Evolutionary conservation across 1,284 basidiomycete species (phyloP).

Genomic region (Retiboletus flavoniger): DNA sequence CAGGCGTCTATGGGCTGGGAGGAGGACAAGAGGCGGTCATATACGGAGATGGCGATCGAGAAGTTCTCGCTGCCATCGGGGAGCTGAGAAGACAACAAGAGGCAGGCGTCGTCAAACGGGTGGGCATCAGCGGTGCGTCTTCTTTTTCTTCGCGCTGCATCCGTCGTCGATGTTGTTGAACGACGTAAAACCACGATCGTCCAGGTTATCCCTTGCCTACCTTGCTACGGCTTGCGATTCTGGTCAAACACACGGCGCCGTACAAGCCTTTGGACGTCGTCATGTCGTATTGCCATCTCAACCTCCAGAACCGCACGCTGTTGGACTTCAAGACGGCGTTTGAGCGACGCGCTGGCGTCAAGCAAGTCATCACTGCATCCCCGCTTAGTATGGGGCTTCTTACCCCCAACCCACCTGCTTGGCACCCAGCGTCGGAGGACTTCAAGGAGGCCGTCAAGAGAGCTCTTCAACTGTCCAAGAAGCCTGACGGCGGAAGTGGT

Average conservation of each 20-base stretch:
- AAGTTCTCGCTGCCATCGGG: conserved; percentile 70
- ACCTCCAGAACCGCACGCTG: conserved; percentile 77
- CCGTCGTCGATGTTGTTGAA: background rate
- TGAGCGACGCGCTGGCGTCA: conserved; percentile 60
- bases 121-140: conserved; percentile 81
- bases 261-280: conserved; percentile 76
- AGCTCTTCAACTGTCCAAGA: conserved; percentile 17
- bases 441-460: conserved; percentile 45
- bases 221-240: conserved; percentile 78
- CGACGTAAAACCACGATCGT: background rate
- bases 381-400: conserved; percentile 93
- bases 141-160: background rate
- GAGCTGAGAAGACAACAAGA: conserved; percentile 76
- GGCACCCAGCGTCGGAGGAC: conserved; percentile 80
- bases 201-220: conserved; percentile 85
- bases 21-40: conserved; percentile 58
- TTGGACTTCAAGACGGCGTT: conserved; percentile 62
- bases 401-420: conserved; percentile 64
- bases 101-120: conserved; percentile 73
- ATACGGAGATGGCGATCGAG: conserved; percentile 78
- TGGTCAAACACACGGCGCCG: conserved; percentile 65
- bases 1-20: conserved; percentile 59
- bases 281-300: conserved; percentile 86
- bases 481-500: conserved; percentile 27
- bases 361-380: conserved; percentile 79